A percentile compares a stretch with the other conserved stretches of the same genome.
These are phyloP conservation scores for Carex cristatella DNA, from an alignment of 176 grass and related monocot species.

Conservation along the genomic window DNA sequence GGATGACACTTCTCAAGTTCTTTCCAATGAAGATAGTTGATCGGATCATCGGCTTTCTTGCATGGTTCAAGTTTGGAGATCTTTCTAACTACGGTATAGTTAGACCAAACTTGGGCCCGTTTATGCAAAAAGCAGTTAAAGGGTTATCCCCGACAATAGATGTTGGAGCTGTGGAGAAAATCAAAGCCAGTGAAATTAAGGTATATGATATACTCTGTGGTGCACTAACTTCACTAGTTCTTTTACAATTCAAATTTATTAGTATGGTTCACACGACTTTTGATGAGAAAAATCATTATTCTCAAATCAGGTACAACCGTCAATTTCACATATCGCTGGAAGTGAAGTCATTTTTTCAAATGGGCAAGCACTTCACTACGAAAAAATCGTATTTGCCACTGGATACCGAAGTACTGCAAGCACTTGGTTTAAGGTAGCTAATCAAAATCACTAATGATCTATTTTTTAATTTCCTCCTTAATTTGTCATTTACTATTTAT, in stretches of 20 bases:
- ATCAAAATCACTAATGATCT: not conserved
- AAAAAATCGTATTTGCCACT: not conserved
- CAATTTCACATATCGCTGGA: not conserved
- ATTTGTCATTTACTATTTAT: not conserved
- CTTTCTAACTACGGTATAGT: conserved; percentile 38
- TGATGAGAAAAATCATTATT: not conserved
- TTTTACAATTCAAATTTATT: not conserved
- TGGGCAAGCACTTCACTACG: not conserved
- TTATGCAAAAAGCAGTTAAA: conserved; percentile 17
- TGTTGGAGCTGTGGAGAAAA: conserved; percentile 29
- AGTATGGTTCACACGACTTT: not conserved
- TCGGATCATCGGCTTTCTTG: not conserved
- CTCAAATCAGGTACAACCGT: not conserved
- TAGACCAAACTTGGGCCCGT: conserved; percentile 30
- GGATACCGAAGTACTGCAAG: not conserved
- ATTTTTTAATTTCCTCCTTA: not conserved
- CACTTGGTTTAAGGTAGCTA: not conserved
- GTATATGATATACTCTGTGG: not conserved
- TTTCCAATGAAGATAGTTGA: conserved; percentile 28
- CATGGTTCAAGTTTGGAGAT: conserved; percentile 31
- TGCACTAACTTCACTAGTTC: not conserved
- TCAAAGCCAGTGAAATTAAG: conserved; percentile 32
- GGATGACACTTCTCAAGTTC: conserved; percentile 24
- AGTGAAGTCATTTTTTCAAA: not conserved
- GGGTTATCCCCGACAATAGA: conserved; percentile 28